Percentiles rank a stretch among this genome's conserved stretches.
phyloP scores from a whole-genome alignment of 768 basidiomycete species.

The Paxillus involutus region DNA sequence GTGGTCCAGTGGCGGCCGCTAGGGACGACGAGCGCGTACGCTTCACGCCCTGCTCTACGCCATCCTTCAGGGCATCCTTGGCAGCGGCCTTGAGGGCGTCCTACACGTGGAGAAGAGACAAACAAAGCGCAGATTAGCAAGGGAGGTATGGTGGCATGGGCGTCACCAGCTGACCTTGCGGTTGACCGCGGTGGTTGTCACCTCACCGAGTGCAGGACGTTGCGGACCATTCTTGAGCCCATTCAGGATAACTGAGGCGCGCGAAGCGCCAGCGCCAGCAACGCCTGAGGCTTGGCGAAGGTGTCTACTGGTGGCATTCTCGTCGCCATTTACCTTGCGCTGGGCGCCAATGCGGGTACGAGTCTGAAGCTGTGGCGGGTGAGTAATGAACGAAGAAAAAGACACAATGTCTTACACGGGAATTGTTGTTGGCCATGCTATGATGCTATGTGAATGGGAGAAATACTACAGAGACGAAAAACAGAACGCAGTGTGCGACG shows the following conservation, averaged over 20 bases:
- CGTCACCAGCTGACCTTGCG: constrained; percentile 55
- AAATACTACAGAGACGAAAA: constrained; percentile 26
- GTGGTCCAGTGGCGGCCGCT: constrained; percentile 57
- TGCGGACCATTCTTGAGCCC: constrained; percentile 56
- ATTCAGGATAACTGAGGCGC: constrained; percentile 42
- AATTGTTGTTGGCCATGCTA: constrained; percentile 60
- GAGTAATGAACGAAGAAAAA: neutral
- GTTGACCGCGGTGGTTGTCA: constrained; percentile 75
- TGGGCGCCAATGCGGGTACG: constrained; percentile 63
- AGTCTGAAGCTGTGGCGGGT: constrained; percentile 54
- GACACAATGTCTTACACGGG: constrained; percentile 47
- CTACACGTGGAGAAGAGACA: constrained; percentile 15
- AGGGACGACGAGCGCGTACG: constrained; percentile 68
- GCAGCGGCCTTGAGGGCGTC: constrained; percentile 47
- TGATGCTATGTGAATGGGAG: constrained; percentile 4
- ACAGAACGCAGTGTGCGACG: constrained; percentile 18
- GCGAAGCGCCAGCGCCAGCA: constrained; percentile 45
- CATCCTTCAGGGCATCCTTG: constrained; percentile 60
- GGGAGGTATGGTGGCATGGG: neutral
- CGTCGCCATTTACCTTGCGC: constrained; percentile 70
- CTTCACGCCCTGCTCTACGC: constrained; percentile 48
- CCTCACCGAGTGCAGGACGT: constrained; percentile 78
- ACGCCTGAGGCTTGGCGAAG: constrained; percentile 59
- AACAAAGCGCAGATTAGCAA: constrained; percentile 3
- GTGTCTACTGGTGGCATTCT: constrained; percentile 73